Evolutionary conservation across 2,329 filamentous ascomycete genomes (phyloP).

Genomic region (Diaporthe sp.): DNA sequence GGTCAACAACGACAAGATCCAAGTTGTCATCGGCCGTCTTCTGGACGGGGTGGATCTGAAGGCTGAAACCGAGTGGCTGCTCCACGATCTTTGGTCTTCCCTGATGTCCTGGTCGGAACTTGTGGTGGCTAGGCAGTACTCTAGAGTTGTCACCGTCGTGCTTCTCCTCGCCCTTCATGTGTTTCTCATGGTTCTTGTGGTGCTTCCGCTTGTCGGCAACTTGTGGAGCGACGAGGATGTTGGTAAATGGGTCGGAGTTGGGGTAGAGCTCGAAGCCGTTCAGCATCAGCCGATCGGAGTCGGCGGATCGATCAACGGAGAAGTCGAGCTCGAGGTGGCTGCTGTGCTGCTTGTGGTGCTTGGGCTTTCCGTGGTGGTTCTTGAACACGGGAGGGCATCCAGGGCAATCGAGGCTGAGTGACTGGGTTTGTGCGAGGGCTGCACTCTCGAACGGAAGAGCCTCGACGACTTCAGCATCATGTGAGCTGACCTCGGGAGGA

Average conservation of each 20-base stretch:
- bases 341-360: conserved; percentile 45
- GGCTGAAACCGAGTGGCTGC: conserved; percentile 63
- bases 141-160: conserved; percentile 35
- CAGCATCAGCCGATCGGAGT: conserved; percentile 64
- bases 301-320: conserved; percentile 60
- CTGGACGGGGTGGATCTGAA: conserved; percentile 59
- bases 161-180: conserved; percentile 44
- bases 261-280: conserved; percentile 75
- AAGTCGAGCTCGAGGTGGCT: conserved; percentile 69
- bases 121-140: conserved; percentile 44
- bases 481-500: conserved; percentile 62
- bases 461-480: conserved; percentile 59
- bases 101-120: conserved; percentile 41
- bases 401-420: conserved; percentile 66
- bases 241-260: conserved; percentile 60
- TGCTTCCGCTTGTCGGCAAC: conserved; percentile 53
- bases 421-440: conserved; percentile 53
- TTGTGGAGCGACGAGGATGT: conserved; percentile 62
- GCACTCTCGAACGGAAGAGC: conserved; percentile 54
- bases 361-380: conserved; percentile 46
- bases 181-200: conserved; percentile 49
- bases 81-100: conserved; percentile 43
- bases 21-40: conserved; percentile 66
- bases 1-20: conserved; percentile 66
- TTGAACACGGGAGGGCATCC: conserved; percentile 62